Evolutionary conservation across 2,329 filamentous ascomycete genomes (phyloP), one percentile per base, ranked within the genome.

Genomic region (Microcyclosporella mali): DNA sequence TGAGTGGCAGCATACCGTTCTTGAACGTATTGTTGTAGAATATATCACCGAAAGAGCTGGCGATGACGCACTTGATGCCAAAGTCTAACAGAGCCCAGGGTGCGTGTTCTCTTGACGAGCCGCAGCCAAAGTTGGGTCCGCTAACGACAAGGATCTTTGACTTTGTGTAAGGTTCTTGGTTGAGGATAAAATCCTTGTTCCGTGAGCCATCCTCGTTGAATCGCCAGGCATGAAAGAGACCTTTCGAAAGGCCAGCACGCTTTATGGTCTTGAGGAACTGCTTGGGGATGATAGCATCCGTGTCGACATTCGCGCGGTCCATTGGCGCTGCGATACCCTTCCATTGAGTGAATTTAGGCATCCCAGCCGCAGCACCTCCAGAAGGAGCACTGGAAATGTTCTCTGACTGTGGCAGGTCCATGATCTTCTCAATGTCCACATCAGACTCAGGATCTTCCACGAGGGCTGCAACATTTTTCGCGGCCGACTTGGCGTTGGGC

Each of bases 11-110:
- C 92, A 97, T 97, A 71, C 90, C 90, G 72, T 98, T 98, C 78
- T 98, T 97, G 79, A 95, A 97, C n/a, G 85, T 92, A 75, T 98
- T 98, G 79, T 95, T 95, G 79, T 90, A 94, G 80, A 95, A 95
- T 67, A 98, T 98, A 62, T 94, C 88, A 45, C 84, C 85, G 55
- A 79, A 86, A 1, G 85, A 89, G 1, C 88, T 87, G 1, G 90
- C 92, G 56, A 97, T 94, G 59, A 97, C 77, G 65, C 84, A 90
- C 63, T 84, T 87, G 71, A 98, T 95, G 55, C 92, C 92, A 58
- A 97, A 97, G 69, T 97, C 92, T 44, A 94, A 81, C 17, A 97
- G 78, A 4, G 92, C 90, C 92, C 92, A 97, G 1, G 92, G 92
- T 2, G 92, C 92, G 71, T 97, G 92, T 69, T 97, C 92, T 63